These are phyloP conservation scores for Colletotrichum filicis DNA, from an alignment of 2,329 filamentous ascomycete species.

Conservation along the genomic window DNA sequence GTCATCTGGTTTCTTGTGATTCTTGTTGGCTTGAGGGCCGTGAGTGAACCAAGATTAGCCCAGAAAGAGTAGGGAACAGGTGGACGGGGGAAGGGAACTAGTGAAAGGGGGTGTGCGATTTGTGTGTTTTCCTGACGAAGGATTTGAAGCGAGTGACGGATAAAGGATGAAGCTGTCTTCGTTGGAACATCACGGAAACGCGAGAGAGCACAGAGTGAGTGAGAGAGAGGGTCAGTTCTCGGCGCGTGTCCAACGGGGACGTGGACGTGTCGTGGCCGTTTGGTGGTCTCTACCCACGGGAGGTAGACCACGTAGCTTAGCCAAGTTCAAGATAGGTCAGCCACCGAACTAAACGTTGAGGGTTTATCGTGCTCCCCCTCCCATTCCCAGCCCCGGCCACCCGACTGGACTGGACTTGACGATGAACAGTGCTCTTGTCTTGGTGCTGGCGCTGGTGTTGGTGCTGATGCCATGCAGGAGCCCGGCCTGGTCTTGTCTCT, in stretches of 20 bases:
- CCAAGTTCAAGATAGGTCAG: background rate
- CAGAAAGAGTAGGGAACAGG: background rate
- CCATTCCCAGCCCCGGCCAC: background rate
- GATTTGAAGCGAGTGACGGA: background rate
- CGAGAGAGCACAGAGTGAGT: background rate
- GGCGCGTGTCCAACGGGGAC: background rate
- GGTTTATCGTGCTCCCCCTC: background rate
- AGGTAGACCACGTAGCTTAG: background rate
- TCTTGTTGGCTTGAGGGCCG: background rate
- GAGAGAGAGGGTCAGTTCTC: background rate
- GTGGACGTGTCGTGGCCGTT: background rate
- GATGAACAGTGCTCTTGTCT: background rate
- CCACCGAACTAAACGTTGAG: background rate
- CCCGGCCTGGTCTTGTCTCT: background rate
- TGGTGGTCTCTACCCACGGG: too few relatives aligned
- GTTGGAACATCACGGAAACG: constrained; percentile 1
- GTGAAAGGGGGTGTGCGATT: background rate
- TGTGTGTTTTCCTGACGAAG: background rate
- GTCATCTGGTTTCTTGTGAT: background rate
- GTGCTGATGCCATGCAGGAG: background rate
- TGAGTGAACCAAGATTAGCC: background rate
- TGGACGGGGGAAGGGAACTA: background rate
- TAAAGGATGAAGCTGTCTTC: background rate
- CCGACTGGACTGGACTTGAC: background rate
- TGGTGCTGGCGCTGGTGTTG: background rate